Evolutionary conservation across 495 filamentous ascomycete species (phyloP).

Genomic region (Glonium stellatum): DNA sequence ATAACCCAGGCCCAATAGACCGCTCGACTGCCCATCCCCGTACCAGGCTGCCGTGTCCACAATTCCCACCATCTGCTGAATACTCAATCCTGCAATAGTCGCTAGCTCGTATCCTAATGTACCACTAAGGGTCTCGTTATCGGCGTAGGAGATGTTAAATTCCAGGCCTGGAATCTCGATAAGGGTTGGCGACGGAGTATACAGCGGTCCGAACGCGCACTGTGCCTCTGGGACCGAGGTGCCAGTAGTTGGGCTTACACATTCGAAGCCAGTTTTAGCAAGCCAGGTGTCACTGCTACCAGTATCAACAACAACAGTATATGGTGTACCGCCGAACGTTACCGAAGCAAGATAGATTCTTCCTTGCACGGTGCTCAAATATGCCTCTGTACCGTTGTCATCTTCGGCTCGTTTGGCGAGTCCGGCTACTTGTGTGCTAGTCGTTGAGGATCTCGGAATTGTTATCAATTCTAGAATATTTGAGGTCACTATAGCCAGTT

Average conservation of each 20-base stretch:
- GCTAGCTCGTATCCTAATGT: conserved; percentile 52
- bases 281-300: conserved; percentile 59
- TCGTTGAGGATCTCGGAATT: no score
- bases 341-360: conserved; percentile 29
- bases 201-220: conserved; percentile 48
- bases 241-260: conserved; percentile 36
- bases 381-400: no score
- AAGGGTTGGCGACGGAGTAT: conserved; percentile 38
- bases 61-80: conserved; percentile 48
- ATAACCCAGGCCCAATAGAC: conserved; percentile 57
- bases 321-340: conserved; percentile 39
- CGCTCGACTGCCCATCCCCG: conserved; percentile 45
- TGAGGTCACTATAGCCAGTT: no score
- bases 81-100: conserved; percentile 48
- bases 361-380: conserved; percentile 11
- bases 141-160: conserved; percentile 55
- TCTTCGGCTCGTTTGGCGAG: no score
- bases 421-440: no score
- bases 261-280: conserved; percentile 42
- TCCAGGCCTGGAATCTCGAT: conserved; percentile 40
- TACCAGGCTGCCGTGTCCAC: conserved; percentile 44
- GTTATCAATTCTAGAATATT: no score
- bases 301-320: conserved; percentile 53
- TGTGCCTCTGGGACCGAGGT: conserved; percentile 26
- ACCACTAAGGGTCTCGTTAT: conserved; percentile 51